Base-by-base conservation (phyloP, 2,329 filamentous ascomycete genomes). In the Lecanicillium sp. region DNA sequence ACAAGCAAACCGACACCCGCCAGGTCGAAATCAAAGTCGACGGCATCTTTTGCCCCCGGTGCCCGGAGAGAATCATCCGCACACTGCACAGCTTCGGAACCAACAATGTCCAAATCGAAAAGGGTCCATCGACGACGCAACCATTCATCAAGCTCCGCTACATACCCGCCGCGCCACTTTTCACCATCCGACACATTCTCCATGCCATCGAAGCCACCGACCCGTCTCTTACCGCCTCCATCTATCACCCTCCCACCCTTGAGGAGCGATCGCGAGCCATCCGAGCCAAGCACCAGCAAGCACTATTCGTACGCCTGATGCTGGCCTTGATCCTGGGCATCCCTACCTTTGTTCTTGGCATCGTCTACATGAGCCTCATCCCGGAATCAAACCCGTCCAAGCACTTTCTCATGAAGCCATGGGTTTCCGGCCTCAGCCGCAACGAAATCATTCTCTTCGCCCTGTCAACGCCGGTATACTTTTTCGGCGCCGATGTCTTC, bases 301-400 rank as follows among this genome's bases (percentile, higher is more conserved):
- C 80, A 22, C 74, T 94, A 12, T 59, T 89, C 0, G 66, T 74
- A 43, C 80, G 89, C n/a, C 71, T 87, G 13, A 54, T 84, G 2
- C 68, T 94, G 40, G 82, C 86, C 1, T 59, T 83, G 19, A 51
- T 81, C 18, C 65, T 84, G 5, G 81, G 84, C 15, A 81, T 96
- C 32, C 89, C 90, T 2, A 87, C 86, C 0, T 89, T 96, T 49
- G 57, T 94, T 36, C 79, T 96, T 29, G 89, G 90, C 3, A 86
- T 96, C 38, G 79, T 94, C 2, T 94, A 87, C 63, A 96, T 95
- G 89, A 87, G 76, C 44, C 69, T 96, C 1, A 72, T 95, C 0
- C 66, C 81, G 69, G 3, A 53, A 13, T 60, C 68, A 2, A 73
- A 88, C 48, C 47, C 60, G 0, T 69, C 70, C 11, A 78, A 79